Evolutionary conservation across 1,284 basidiomycete species (phyloP), one percentile per base, ranked within the genome.

Genomic region (Leccinum huronense): DNA sequence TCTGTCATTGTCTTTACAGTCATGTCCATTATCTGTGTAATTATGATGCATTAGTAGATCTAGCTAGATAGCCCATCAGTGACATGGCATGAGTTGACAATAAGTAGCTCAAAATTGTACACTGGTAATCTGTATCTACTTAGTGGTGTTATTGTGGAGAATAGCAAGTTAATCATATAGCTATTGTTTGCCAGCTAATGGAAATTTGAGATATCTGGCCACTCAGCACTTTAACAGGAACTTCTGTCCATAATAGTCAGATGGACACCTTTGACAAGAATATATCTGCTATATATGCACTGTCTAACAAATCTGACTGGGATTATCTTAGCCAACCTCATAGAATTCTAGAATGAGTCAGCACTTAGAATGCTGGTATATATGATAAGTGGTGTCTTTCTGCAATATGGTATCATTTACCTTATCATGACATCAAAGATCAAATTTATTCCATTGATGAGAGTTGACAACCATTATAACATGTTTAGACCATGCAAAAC

Each of bases 41-140:
- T 54, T 54, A 31, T 54, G 10, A 54, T 33, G 16, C 6, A 16
- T 14, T 16, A n/a, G 33, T 31, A 31, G 53, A 54, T 54, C 2
- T 14, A 54, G 27, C 53, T 54, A 31, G 53, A 54, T 54, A 54
- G 53, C 53, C 30, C 53, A 54, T 54, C 53, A 54, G 53, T 54
- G 53, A 4, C 53, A 54, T 54, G 27, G 27, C 30, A 54, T 54
- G 30, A 54, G 14, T 31, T 54, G 53, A 54, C 11, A 54, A 54
- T 54, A 16, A 31, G 14, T 31, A 30, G 2, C 2, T 13, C 1
- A 54, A 2, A 33, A 16, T 54, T 31, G 5, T 14, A 14, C 7
- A 31, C 6, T 54, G 3, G 9, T 3, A 54, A 54, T 33, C 27
- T 16, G 8, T 33, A 5, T 55, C 16, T 55, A 55, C 30, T 33